Percentiles rank a stretch among this genome's conserved stretches.
Conservation (phyloP, 331 rosid genomes). For the Acacia pycnantha region DNA sequence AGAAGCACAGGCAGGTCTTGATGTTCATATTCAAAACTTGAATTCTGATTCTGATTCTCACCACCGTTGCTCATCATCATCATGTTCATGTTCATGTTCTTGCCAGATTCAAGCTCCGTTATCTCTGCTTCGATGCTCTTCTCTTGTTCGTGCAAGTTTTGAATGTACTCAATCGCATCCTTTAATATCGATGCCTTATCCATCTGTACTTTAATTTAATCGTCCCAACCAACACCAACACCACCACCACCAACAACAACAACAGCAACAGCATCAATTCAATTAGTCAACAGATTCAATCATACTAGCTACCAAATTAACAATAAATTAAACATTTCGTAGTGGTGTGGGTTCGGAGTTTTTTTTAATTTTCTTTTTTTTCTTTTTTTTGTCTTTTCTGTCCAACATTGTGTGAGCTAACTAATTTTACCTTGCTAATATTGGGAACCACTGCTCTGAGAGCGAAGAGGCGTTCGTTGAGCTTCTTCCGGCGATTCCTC, state of each 20-base stretch:
- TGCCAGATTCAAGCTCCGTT: slow-evolving; percentile 70
- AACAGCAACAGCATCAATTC: neutral
- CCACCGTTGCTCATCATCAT: too few species aligned
- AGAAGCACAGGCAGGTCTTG: slow-evolving; percentile 61
- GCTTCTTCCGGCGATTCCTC: slow-evolving; percentile 86
- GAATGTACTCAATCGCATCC: slow-evolving; percentile 87
- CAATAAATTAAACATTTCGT: neutral
- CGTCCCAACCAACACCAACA: neutral
- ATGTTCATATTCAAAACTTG: slow-evolving; percentile 37
- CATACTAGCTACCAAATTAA: neutral
- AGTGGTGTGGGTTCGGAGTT: neutral
- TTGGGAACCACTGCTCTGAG: slow-evolving; percentile 97
- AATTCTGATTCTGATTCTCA: slow-evolving; percentile 25
- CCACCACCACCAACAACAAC: neutral
- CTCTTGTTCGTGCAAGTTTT: slow-evolving; percentile 75
- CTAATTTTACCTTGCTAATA: slow-evolving; percentile 64
- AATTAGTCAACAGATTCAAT: neutral
- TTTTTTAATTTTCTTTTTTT: neutral
- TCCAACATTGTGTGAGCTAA: neutral
- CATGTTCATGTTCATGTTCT: neutral
- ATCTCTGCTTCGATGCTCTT: slow-evolving; percentile 69
- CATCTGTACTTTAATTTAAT: slow-evolving; percentile 53
- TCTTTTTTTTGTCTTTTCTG: neutral
- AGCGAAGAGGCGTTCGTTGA: slow-evolving; percentile 84
- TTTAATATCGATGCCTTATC: slow-evolving; percentile 93